phyloP scores from a whole-genome alignment of 495 filamentous ascomycete genomes.

The Staphylotrichum tortipilum region DNA sequence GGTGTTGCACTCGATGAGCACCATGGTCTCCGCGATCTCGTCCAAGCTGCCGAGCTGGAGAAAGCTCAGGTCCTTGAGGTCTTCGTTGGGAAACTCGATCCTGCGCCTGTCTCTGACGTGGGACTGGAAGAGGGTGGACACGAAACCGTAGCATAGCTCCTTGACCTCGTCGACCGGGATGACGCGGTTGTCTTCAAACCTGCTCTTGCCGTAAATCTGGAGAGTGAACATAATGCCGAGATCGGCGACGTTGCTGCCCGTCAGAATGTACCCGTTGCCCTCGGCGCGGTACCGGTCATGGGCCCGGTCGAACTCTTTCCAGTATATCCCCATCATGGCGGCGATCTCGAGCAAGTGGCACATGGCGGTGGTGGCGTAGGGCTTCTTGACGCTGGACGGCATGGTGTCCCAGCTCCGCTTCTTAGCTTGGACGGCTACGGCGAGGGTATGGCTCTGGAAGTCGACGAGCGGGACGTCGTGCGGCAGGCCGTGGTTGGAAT shows the following conservation, averaged over 20 bases:
- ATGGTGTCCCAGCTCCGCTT: constrained; percentile 44
- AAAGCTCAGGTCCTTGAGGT: constrained; percentile 23
- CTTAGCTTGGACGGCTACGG: constrained; percentile 39
- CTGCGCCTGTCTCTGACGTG: constrained; percentile 24
- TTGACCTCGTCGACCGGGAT: constrained; percentile 40
- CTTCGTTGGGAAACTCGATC: constrained; percentile 32
- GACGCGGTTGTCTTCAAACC: constrained; percentile 35
- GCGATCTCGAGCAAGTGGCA: constrained; percentile 44
- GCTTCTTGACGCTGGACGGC: constrained; percentile 37
- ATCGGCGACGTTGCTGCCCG: constrained; percentile 32
- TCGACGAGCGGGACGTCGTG: background rate
- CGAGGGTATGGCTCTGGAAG: constrained; percentile 27
- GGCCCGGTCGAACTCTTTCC: constrained; percentile 41
- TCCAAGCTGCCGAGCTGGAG: constrained; percentile 30
- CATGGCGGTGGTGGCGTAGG: constrained; percentile 42
- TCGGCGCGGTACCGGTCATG: constrained; percentile 40
- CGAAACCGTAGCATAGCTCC: constrained; percentile 38
- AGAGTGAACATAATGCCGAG: constrained; percentile 42
- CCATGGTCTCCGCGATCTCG: constrained; percentile 38
- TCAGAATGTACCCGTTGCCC: constrained; percentile 43
- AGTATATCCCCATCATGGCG: constrained; percentile 43
- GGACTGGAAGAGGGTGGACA: constrained; percentile 37
- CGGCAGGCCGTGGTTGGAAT: constrained; percentile 16
- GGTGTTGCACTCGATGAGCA: constrained; percentile 36
- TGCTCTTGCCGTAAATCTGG: constrained; percentile 32